A percentile compares a stretch with the other conserved stretches of the same genome.
Conservation (phyloP, 208 protist genomes). For the Leishmania martiniquensis region DNA sequence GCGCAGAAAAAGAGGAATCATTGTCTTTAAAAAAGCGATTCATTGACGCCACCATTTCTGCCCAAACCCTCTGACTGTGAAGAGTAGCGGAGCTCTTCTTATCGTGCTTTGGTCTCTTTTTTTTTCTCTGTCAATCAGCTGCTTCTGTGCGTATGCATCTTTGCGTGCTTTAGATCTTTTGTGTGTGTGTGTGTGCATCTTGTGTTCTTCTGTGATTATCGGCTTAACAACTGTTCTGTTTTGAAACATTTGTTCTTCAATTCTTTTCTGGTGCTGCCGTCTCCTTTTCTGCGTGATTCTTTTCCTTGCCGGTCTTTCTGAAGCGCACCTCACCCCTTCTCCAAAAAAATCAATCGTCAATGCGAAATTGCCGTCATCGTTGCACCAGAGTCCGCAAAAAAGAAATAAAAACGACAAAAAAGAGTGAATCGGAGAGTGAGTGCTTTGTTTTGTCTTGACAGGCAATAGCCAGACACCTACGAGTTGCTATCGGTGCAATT, state of each 20-base stretch:
- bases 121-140: constrained; percentile 2
- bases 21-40: background rate
- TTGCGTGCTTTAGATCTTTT: no score
- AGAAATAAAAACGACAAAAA: no score
- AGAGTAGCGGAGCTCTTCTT: constrained; percentile 1
- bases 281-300: background rate
- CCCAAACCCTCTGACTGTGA: background rate
- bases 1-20: background rate
- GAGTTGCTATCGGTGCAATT: background rate
- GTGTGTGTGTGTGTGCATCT: background rate
- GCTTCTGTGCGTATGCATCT: background rate
- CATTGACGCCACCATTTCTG: constrained; percentile 2
- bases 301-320: background rate
- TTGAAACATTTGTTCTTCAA: constrained; percentile 6
- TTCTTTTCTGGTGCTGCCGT: background rate
- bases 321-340: background rate
- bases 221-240: constrained; percentile 13
- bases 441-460: background rate
- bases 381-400: no score
- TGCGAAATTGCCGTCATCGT: background rate
- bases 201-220: constrained; percentile 1
- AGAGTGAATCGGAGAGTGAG: no score
- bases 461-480: background rate
- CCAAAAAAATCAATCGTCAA: background rate
- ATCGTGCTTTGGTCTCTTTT: constrained; percentile 5